Percentiles rank a stretch among this genome's conserved stretches.
phyloP scores from a whole-genome alignment of 1,284 basidiomycete species.

The Ceratobasidium sp. region DNA sequence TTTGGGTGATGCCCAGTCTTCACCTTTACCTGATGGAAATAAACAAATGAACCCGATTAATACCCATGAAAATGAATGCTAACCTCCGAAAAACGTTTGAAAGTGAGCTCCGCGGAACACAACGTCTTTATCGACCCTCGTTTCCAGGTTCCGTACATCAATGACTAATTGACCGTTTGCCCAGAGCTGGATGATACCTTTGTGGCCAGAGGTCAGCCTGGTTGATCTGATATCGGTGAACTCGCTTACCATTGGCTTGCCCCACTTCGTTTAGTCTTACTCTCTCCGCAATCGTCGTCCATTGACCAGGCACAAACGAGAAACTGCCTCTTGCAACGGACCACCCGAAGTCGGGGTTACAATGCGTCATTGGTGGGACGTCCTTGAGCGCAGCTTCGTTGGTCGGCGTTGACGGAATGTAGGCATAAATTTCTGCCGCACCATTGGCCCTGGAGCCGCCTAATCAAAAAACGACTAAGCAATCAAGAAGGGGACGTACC shows the following conservation, averaged over 20 bases:
- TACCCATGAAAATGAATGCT: conserved; percentile 47
- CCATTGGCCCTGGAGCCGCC: conserved; percentile 58
- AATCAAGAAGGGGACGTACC: conserved; percentile 58
- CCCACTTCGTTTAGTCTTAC: conserved; percentile 72
- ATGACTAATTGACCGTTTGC: conserved; percentile 69
- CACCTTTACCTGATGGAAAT: conserved; percentile 61
- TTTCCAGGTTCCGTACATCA: conserved; percentile 59
- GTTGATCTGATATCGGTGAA: background rate
- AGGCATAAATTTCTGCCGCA: conserved; percentile 70
- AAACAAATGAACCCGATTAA: conserved; percentile 3
- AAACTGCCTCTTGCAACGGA: conserved; percentile 72
- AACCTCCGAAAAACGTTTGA: conserved; percentile 82
- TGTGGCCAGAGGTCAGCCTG: background rate
- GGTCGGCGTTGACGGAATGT: conserved; percentile 64
- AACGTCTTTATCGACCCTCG: conserved; percentile 60
- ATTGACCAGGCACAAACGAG: conserved; percentile 62
- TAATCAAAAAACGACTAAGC: no score
- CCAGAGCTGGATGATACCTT: conserved; percentile 71
- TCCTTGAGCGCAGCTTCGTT: conserved; percentile 63
- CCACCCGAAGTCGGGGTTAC: conserved; percentile 70
- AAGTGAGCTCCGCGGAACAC: conserved; percentile 72
- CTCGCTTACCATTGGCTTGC: conserved; percentile 52
- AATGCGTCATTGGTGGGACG: conserved; percentile 66
- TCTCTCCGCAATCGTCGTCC: conserved; percentile 72
- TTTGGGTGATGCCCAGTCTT: conserved; percentile 73